Evolutionary conservation across 169 alveolate species (phyloP), one percentile per base, ranked within the genome.

Genomic region (Cryptosporidium parvum): DNA sequence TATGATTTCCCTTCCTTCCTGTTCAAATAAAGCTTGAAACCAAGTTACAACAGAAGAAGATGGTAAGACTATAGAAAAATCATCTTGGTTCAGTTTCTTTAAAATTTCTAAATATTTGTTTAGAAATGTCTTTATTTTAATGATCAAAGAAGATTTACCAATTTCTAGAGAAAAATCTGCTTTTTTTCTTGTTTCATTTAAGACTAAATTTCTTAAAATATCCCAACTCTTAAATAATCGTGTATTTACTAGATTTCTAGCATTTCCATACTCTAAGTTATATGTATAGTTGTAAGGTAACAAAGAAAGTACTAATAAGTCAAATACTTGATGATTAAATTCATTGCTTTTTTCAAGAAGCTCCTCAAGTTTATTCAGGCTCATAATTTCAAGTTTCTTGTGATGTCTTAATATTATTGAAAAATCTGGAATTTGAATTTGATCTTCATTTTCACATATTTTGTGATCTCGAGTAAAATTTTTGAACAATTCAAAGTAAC

Each of bases 261-360:
- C 59, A 51, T 56, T 58, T 2, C 67, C 85, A 51, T 51, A 39
- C 26, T 73, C 86, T 7, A 73, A 33, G 5, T 18, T 37, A 10
- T 73, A 73, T 73, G 70, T 23, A 39, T 52, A 73, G 29, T 51
- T 62, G 33, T 56, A 58, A 56, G 86, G 86, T 18, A 73, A 3
- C 14, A 59, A 21, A 0, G 58, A 31, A 31, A 73, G 26, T 37
- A 52, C 21, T 12, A 73, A 16, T 4, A 56, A n/a, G 14, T 73
- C 53, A 29, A 73, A 73, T n/a, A 73, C 6, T 4, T 56, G 52
- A 18, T 53, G 12, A 29, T 73, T 53, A 33, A 37, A 73, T n/a
- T 59, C 18, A 7, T 26, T 21, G 31, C 37, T 56, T 14, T 53
- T 18, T n/a, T 73, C 37, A 70, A 59, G 16, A 31, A 53, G 68